phyloP scores from a whole-genome alignment of 2,329 filamentous ascomycete genomes.

The Phyllosticta citribraziliensis region DNA sequence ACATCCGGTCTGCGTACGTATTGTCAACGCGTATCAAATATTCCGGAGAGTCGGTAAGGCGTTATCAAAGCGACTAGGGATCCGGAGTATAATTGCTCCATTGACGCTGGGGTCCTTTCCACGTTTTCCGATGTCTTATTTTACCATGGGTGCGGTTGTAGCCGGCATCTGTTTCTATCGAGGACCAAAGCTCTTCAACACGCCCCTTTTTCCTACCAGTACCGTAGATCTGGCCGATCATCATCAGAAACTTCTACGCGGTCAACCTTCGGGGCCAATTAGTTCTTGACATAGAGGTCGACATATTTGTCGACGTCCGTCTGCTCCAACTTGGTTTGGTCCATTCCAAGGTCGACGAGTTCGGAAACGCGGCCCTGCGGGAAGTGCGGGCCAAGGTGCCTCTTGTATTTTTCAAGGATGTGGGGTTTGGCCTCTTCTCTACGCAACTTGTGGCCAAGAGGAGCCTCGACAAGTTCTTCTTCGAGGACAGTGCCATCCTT shows the following conservation, averaged over 20 bases:
- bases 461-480: conserved; percentile 87
- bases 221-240: neutral
- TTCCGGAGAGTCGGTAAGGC: neutral
- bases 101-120: neutral
- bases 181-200: neutral
- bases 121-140: neutral
- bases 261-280: conserved; percentile 8
- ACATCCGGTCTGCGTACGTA: neutral
- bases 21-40: neutral
- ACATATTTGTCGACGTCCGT: conserved; percentile 90
- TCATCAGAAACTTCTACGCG: neutral
- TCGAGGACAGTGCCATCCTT: conserved; percentile 88
- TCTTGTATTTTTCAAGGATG: conserved; percentile 91
- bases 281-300: conserved; percentile 62
- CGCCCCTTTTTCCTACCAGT: neutral
- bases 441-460: conserved; percentile 81
- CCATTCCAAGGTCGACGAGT: conserved; percentile 69
- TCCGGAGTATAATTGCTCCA: neutral
- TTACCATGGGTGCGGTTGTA: neutral
- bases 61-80: no score
- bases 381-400: conserved; percentile 80
- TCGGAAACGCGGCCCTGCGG: conserved; percentile 66
- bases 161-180: neutral
- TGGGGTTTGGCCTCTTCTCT: conserved; percentile 96
- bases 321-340: conserved; percentile 64